phyloP scores from a whole-genome alignment of 139 green algal species.

The Zygnema cylindricum region DNA sequence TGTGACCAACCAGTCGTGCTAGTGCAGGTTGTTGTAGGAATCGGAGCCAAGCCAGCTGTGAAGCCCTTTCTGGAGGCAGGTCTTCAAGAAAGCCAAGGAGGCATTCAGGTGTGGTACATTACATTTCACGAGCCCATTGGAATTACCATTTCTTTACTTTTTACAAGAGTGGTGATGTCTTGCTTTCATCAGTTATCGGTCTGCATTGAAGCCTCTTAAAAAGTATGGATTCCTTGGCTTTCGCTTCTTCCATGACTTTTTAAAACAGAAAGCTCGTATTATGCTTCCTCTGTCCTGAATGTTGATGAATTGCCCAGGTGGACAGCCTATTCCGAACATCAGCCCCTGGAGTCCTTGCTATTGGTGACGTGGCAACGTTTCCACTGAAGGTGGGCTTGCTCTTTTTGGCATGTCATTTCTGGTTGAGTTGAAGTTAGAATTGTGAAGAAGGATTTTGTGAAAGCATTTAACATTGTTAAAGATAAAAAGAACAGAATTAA shows the following conservation, averaged over 20 bases:
- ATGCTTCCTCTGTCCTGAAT: too few species aligned
- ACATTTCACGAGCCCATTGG: slow-evolving; percentile 55
- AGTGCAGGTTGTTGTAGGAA: slow-evolving; percentile 75
- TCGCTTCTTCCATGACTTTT: too few species aligned
- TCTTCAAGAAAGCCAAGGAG: slow-evolving; percentile 69
- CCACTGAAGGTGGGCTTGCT: slow-evolving; percentile 69
- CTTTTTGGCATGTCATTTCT: too few species aligned
- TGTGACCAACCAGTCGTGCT: background rate
- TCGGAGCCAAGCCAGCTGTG: slow-evolving; percentile 77
- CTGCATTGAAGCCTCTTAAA: too few species aligned
- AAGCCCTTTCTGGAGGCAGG: slow-evolving; percentile 71
- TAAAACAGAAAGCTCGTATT: background rate
- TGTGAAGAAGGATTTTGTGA: too few species aligned
- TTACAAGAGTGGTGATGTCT: too few species aligned
- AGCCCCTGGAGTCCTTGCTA: slow-evolving; percentile 30
- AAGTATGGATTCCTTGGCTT: too few species aligned
- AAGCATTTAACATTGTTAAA: too few species aligned
- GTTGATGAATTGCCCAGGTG: slow-evolving; percentile 25
- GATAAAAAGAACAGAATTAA: too few species aligned
- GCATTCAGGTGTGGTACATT: slow-evolving; percentile 80
- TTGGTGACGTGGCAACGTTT: slow-evolving; percentile 93
- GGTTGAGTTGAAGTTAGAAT: too few species aligned
- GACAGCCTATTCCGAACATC: slow-evolving; percentile 1
- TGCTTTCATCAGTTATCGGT: too few species aligned
- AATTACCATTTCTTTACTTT: background rate